Evolutionary conservation across 306 rosid species (phyloP).

Genomic region (Delonix regia): DNA sequence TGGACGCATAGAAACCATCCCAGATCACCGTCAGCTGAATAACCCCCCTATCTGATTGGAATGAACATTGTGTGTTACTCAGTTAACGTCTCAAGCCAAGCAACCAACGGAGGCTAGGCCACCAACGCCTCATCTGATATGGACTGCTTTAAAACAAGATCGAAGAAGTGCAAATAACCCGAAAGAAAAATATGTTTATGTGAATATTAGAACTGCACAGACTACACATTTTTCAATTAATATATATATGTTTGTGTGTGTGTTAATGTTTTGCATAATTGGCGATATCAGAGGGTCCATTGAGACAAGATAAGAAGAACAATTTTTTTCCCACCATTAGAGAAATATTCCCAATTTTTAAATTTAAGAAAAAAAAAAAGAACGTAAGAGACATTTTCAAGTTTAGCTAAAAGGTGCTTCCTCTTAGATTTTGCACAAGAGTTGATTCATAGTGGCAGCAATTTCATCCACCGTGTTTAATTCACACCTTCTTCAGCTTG

Average conservation of each 20-base stretch:
- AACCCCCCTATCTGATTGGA: too few species aligned
- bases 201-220: too few species aligned
- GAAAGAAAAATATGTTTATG: too few species aligned
- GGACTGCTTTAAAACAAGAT: too few species aligned
- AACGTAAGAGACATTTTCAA: neutral
- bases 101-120: too few species aligned
- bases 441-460: conserved; percentile 71
- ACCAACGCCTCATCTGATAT: too few species aligned
- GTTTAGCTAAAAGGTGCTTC: conserved; percentile 48
- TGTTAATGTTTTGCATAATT: conserved; percentile 16
- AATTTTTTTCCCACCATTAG: neutral
- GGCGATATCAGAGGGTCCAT: neutral
- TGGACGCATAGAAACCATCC: too few species aligned
- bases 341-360: neutral
- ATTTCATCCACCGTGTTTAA: conserved; percentile 74
- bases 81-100: too few species aligned
- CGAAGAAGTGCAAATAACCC: too few species aligned
- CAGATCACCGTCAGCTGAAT: too few species aligned
- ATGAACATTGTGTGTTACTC: too few species aligned
- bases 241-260: too few species aligned
- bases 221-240: neutral
- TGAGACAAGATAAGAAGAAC: neutral
- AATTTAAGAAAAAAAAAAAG: neutral
- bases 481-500: conserved; percentile 77
- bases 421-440: conserved; percentile 54